Conservation (phyloP, 1,284 basidiomycete species). For the Agroathelia rolfsii region DNA sequence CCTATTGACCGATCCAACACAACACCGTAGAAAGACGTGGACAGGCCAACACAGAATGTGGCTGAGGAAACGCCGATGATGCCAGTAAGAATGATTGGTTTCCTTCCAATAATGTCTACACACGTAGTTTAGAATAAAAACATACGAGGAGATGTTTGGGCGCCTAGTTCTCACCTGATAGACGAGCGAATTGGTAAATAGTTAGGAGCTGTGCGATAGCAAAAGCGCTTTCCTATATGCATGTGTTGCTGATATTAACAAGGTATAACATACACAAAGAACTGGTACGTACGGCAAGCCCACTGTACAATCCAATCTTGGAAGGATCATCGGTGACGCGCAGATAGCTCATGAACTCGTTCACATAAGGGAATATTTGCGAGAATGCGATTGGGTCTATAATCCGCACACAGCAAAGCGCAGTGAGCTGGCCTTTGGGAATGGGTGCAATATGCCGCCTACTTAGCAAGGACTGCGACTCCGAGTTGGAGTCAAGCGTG, state of each 20-base stretch:
- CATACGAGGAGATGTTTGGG: too few relatives aligned
- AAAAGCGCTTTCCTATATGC: conserved; percentile 47
- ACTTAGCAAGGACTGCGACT: too few relatives aligned
- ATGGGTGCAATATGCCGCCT: too few relatives aligned
- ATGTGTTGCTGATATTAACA: too few relatives aligned
- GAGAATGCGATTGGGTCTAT: conserved; percentile 57
- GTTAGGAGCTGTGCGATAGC: conserved; percentile 50
- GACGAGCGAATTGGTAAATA: conserved; percentile 55
- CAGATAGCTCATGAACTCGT: conserved; percentile 53
- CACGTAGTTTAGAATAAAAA: conserved; percentile 1
- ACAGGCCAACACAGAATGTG: conserved; percentile 48
- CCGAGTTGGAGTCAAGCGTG: too few relatives aligned
- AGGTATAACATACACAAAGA: not conserved
- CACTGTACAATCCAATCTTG: conserved; percentile 58
- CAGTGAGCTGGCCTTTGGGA: conserved; percentile 40
- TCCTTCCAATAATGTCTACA: conserved; percentile 52
- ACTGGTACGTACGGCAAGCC: conserved; percentile 39
- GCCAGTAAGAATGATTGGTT: conserved; percentile 50
- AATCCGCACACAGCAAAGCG: conserved; percentile 44
- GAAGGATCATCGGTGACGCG: conserved; percentile 50
- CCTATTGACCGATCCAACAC: conserved; percentile 41
- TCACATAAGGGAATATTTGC: conserved; percentile 55
- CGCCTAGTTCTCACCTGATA: conserved; percentile 57
- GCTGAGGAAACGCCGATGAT: conserved; percentile 40
- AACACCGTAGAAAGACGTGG: conserved; percentile 35